A percentile compares a stretch with the other conserved stretches of the same genome.
These are phyloP conservation scores for Tephrocybe sp. DNA, from an alignment of 768 basidiomycete genomes.

Conservation along the genomic window DNA sequence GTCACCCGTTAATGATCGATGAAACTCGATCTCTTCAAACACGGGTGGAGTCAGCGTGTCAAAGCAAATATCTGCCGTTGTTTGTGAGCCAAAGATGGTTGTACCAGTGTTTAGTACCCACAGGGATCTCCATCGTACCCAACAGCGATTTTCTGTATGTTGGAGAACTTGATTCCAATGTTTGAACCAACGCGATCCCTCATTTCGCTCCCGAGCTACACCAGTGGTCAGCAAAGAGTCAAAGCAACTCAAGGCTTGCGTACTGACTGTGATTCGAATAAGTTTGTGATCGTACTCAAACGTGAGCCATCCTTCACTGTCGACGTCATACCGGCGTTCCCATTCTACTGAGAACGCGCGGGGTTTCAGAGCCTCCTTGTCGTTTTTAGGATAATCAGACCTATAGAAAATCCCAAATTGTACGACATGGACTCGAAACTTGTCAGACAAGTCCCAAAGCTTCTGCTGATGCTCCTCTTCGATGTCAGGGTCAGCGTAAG, in stretches of 20 bases:
- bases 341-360: constrained; percentile 73
- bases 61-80: constrained; percentile 59
- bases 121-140: constrained; percentile 70
- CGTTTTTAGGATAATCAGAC: constrained; percentile 27
- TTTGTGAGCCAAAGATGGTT: too few relatives aligned
- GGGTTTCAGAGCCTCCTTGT: constrained; percentile 28
- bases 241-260: background rate
- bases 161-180: constrained; percentile 55
- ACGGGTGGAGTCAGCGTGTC: constrained; percentile 65
- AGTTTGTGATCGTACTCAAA: constrained; percentile 72
- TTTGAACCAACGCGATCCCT: constrained; percentile 50
- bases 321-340: constrained; percentile 47
- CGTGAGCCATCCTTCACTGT: constrained; percentile 51
- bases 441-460: constrained; percentile 41
- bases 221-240: constrained; percentile 1
- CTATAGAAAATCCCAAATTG: constrained; percentile 69
- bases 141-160: constrained; percentile 58
- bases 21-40: constrained; percentile 60
- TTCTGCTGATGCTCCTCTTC: constrained; percentile 50
- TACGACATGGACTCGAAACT: constrained; percentile 56
- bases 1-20: constrained; percentile 47
- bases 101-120: too few relatives aligned
- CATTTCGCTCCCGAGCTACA: constrained; percentile 60
- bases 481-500: constrained; percentile 52
- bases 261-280: constrained; percentile 57